A percentile compares a stretch with the other conserved stretches of the same genome.
Conservation (phyloP, 1,139 yeast genomes). For the Hansenula lynferdii region DNA sequence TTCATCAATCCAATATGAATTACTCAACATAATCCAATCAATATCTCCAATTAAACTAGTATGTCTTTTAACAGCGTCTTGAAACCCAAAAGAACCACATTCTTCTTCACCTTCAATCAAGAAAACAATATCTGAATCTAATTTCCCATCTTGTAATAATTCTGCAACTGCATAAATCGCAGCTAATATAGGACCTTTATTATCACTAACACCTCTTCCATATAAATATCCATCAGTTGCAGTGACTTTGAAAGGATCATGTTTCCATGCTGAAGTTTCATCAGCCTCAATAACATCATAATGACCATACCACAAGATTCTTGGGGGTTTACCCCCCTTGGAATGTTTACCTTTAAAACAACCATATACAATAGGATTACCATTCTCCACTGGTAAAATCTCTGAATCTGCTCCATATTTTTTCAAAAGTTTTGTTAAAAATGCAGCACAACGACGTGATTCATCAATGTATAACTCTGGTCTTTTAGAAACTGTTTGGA, state of each 20-base stretch:
- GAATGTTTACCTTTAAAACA: conserved; percentile 47
- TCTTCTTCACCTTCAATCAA: conserved; percentile 95
- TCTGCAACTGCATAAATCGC: conserved; percentile 87
- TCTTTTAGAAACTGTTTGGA: conserved; percentile 70
- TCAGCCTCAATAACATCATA: conserved; percentile 85
- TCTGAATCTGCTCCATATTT: conserved; percentile 73
- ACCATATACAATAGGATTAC: conserved; percentile 81
- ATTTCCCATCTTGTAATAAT: conserved; percentile 43
- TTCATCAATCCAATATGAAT: conserved; percentile 93
- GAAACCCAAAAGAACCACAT: conserved; percentile 85
- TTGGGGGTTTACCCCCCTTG: conserved; percentile 20
- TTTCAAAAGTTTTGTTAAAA: conserved; percentile 55
- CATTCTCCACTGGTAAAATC: conserved; percentile 63
- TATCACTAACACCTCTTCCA: conserved; percentile 93
- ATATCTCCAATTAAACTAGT: conserved; percentile 55
- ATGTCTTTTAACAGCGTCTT: conserved; percentile 51
- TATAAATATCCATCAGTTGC: conserved; percentile 82
- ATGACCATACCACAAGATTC: conserved; percentile 89
- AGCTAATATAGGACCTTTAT: conserved; percentile 92
- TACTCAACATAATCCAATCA: conserved; percentile 87
- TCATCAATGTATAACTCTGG: conserved; percentile 69
- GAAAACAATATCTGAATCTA: conserved; percentile 74
- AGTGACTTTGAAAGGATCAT: conserved; percentile 72
- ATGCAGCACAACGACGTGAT: conserved; percentile 83
- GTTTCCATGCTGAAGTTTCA: conserved; percentile 58